Evolutionary conservation across 768 basidiomycete species (phyloP), one percentile per base, ranked within the genome.

Genomic region (Tricholomella constricta): DNA sequence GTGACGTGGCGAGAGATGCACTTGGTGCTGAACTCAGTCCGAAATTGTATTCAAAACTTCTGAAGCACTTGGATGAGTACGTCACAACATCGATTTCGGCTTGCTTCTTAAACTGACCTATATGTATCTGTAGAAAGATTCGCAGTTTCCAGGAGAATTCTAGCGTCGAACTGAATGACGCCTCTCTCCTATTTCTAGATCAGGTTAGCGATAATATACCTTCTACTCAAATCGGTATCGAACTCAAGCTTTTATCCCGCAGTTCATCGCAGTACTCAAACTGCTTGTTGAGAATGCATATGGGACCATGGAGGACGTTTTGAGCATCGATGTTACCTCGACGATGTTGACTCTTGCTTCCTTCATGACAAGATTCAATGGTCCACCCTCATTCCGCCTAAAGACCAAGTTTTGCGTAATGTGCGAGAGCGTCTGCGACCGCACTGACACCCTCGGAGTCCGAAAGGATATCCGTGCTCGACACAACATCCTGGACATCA

Each of bases 1-100:
- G 92, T n/a, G 89, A 96, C 60, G 76, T 84, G 10, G 89, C 89
- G 2, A 80, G 84, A 58, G 91, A 93, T 49, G 90, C 91, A 0
- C 69, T 97, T 15, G 91, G 93, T 2, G 75, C 77, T 12, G 94
- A 97, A 61, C 74, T 95, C 17, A 86, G 84, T 55, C 84, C 86
- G 23, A 77, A 80, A 41, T 71, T 91, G 42, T 89, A 90, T 60
- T 73, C 79, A 19, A 78, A 77, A 52, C 70, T 95, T 26, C 75
- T 95, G 45, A 82, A 78, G 56, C 81, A 85, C 53, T 74, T 96
- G 51, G 87, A 90, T 47, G 80, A 82, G 93, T 94, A 66, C 60
- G 88, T 73, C 3, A 7, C 37, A 26, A 17, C 8, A 15, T 19
- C 17, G 45, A 17, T 34, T 43, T 17, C 17, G n/a, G 19, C 15